A percentile compares a stretch with the other conserved stretches of the same genome.
phyloP scores from a whole-genome alignment of 108 stramenopile genomes.

The Cyclotella cryptica region DNA sequence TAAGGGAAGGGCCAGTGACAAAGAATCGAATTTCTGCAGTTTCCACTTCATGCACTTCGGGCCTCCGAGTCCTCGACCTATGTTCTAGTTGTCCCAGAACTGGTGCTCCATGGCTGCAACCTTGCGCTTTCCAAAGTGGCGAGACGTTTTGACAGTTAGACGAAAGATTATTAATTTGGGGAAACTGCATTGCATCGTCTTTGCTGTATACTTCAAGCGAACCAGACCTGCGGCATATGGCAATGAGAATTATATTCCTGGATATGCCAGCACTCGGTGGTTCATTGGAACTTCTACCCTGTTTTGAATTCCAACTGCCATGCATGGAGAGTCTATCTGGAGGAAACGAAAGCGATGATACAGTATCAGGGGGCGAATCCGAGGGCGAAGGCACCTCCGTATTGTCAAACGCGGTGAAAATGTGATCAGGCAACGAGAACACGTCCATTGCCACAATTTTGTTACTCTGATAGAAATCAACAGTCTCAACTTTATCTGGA shows the following conservation, averaged over 20 bases:
- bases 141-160: slow-evolving; percentile 4
- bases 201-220: slow-evolving; percentile 66
- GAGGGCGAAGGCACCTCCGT: neutral
- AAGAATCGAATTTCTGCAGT: slow-evolving; percentile 80
- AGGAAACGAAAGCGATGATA: slow-evolving; percentile 45
- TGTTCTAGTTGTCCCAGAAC: slow-evolving; percentile 35
- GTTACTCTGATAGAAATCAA: slow-evolving; percentile 56
- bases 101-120: slow-evolving; percentile 64
- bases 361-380: slow-evolving; percentile 5
- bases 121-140: slow-evolving; percentile 64
- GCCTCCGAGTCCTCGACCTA: slow-evolving; percentile 37
- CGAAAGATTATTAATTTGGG: slow-evolving; percentile 21
- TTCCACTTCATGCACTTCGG: slow-evolving; percentile 58
- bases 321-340: slow-evolving; percentile 55
- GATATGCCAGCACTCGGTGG: neutral
- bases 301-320: slow-evolving; percentile 46
- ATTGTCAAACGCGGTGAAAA: slow-evolving; percentile 24
- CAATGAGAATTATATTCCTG: slow-evolving; percentile 49
- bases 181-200: slow-evolving; percentile 24
- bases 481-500: slow-evolving; percentile 42
- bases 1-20: slow-evolving; percentile 65
- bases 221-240: slow-evolving; percentile 76
- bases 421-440: slow-evolving; percentile 40
- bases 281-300: slow-evolving; percentile 14
- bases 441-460: slow-evolving; percentile 59